Base-by-base conservation (phyloP, 139 green algal genomes). In the Deuterostichococcus epilithicus region DNA sequence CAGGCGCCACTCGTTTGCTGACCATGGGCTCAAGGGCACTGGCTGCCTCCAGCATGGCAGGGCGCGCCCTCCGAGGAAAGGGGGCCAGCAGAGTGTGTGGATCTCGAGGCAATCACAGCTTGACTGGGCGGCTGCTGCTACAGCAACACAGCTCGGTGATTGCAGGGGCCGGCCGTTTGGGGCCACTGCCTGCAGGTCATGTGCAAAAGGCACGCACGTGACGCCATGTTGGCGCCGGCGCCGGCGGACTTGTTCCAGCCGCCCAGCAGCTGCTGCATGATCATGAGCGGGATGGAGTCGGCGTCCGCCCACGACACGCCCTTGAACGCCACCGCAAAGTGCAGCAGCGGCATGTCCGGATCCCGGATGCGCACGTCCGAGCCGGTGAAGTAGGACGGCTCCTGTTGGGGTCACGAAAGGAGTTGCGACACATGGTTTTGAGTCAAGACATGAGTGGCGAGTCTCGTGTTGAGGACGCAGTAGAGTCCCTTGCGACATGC, bases 241-340 rank as follows among this genome's bases (percentile, higher is more conserved):
- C 77, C 77, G 33, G 75, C 85, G 78, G 87, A 88, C 84, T 91
- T 91, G 84, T 94, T 86, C 88, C 88, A 95, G 20, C 82, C 82
- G 30, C 91, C 87, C 68, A 91, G 69, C 73, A 91, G 85, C 32
- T 70, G 89, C 88, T 97, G 94, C 89, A 98, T 97, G 73, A 99
- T 92, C 96, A 97, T 97, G 52, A 99, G 88, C 0, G 96, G 86
- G n/a, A 99, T 86, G 52, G 88, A 90, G 87, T 99, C 96, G 28
- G 96, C 88, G 86, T 98, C 94, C 20, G 91, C 94, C 92, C 93
- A 99, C 8, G 89, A 85, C 8, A 92, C 90, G 36, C 96, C 96
- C 88, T 97, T 90, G 85, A 98, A 97, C 1, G 96, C 96, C 37
- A 99, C 75, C 8, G 94, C 90, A 69, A 97, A 86, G 70, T 94